These are phyloP conservation scores for Thermothielavioides terrestris DNA, from an alignment of 495 filamentous ascomycete species.

Conservation along the genomic window DNA sequence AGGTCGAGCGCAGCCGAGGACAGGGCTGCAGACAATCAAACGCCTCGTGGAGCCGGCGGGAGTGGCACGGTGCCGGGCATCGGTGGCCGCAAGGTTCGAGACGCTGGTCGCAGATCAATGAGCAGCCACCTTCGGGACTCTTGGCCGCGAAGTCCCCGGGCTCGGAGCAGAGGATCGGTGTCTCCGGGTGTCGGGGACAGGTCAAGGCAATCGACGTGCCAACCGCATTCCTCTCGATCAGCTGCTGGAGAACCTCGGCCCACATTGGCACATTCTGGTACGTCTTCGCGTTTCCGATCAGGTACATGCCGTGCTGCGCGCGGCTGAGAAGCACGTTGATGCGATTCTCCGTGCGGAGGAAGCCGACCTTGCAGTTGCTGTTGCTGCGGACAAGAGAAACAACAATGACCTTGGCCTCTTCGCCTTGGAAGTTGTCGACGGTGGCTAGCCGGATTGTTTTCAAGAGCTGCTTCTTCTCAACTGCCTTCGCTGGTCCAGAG, in stretches of 20 bases:
- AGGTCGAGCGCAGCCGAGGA: slow-evolving; percentile 44
- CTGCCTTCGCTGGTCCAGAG: background rate
- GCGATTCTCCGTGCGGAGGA: slow-evolving; percentile 64
- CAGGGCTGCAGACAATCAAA: slow-evolving; percentile 56
- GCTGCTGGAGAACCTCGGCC: slow-evolving; percentile 50
- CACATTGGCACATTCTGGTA: slow-evolving; percentile 57
- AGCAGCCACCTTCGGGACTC: slow-evolving; percentile 67
- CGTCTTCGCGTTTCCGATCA: slow-evolving; percentile 64
- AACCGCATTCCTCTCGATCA: slow-evolving; percentile 42
- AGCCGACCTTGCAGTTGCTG: slow-evolving; percentile 52
- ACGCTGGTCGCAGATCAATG: slow-evolving; percentile 46
- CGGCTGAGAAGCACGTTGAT: slow-evolving; percentile 74
- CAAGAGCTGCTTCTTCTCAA: slow-evolving; percentile 44
- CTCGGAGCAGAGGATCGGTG: slow-evolving; percentile 43
- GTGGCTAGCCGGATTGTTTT: slow-evolving; percentile 64
- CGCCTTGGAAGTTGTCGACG: slow-evolving; percentile 81
- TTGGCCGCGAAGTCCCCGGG: slow-evolving; percentile 54
- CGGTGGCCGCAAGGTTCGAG: slow-evolving; percentile 60
- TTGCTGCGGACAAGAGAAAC: slow-evolving; percentile 78
- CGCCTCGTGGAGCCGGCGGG: slow-evolving; percentile 52
- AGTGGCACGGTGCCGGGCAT: slow-evolving; percentile 64
- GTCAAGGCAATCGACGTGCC: slow-evolving; percentile 47
- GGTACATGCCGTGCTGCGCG: slow-evolving; percentile 76
- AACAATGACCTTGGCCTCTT: slow-evolving; percentile 74
- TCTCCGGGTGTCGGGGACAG: slow-evolving; percentile 62